Evolutionary conservation across 1,284 basidiomycete genomes (phyloP), one percentile per base, ranked within the genome.

Genomic region (Rhodotorula sp.): DNA sequence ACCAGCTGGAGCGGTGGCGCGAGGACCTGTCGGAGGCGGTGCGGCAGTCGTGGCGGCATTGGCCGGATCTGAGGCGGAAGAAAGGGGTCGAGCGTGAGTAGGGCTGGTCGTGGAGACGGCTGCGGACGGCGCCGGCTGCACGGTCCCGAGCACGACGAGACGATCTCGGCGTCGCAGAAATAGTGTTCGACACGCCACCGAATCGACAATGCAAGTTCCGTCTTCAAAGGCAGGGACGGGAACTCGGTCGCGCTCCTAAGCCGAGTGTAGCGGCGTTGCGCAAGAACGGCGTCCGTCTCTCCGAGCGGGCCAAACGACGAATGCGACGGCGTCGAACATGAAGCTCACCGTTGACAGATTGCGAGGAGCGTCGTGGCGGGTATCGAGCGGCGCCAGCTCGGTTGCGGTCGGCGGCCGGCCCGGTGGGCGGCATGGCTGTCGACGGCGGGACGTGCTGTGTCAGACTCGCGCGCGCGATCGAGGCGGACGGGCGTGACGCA

Each of bases 391-490:
- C 39, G 39, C 39, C 39, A 44, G 39, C 13, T 44, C 39, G 39
- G 3, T 44, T 44, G 39, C 39, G 39, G 39, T 44, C 39, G 39
- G 39, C 39, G 39, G 54, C 54, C 54, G 54, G 19, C 9, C 49
- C 49, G 8, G n/a, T 15, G 27, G n/a, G 27, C 22, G 27, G 13
- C 49, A 15, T 27, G 27, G 49, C 49, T 15, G 13, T 51, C 22
- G n/a, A 51, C 27, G n/a, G 24, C 4, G 49, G 6, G 1, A 11
- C n/a, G 11, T 27, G 47, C 8, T 13, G 22, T 5, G 4, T 24
- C 29, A 27, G 32, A 13, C n/a, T 0, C 4, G 11, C n/a, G 15
- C 0, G 3, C 4, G 13, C 5, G 4, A 10, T 7, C 29, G 34
- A 7, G 29, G 32, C 10, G 32, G 8, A 27, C 4, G 27, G 2